phyloP scores from a whole-genome alignment of 2,329 filamentous ascomycete species.

The Pyrenophora seminiperda region DNA sequence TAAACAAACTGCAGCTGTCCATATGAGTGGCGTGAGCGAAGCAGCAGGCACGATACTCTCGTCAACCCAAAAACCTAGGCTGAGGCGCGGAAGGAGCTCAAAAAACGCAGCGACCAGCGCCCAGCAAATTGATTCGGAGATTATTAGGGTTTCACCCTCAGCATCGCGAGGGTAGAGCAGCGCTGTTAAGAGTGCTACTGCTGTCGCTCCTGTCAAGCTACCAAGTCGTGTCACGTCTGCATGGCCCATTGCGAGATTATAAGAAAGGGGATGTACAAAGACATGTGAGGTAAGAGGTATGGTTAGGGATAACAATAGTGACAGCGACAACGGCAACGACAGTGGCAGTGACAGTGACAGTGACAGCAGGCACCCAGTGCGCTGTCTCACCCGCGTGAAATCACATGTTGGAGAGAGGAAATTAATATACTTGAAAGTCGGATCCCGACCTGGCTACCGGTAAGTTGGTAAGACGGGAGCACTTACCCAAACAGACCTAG shows the following conservation, averaged over 20 bases:
- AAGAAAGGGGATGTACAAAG: background rate
- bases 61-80: background rate
- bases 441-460: background rate
- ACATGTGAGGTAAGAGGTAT: background rate
- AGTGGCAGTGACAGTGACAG: too few species aligned
- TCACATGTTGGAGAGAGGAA: background rate
- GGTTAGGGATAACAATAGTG: too few species aligned
- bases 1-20: background rate
- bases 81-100: background rate
- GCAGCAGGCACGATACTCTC: background rate
- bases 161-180: background rate
- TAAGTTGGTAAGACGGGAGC: background rate
- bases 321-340: too few species aligned
- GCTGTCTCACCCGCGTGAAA: background rate
- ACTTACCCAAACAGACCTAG: too few species aligned
- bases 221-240: background rate
- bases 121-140: background rate
- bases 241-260: background rate
- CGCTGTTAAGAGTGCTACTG: conserved; percentile 37
- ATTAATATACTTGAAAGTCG: background rate
- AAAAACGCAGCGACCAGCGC: background rate
- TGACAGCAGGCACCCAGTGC: background rate
- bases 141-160: background rate
- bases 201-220: conserved; percentile 14
- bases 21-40: background rate